A percentile compares a stretch with the other conserved stretches of the same genome.
These are phyloP conservation scores for Tuber melanosporum DNA, from an alignment of 495 filamentous ascomycete species.

Conservation along the genomic window DNA sequence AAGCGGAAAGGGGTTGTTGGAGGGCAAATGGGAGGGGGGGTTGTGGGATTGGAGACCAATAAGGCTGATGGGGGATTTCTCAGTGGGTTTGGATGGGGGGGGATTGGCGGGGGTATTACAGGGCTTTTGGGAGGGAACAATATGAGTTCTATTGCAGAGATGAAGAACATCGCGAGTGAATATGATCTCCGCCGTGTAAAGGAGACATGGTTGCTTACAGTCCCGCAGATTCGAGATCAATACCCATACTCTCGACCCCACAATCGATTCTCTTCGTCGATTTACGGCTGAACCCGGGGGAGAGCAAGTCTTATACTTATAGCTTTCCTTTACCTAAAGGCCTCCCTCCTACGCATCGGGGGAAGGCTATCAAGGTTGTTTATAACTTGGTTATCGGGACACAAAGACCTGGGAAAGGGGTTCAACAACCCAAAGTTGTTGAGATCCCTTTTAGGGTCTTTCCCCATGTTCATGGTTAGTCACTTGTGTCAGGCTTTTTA, in stretches of 20 bases:
- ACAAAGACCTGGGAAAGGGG: conserved; percentile 69
- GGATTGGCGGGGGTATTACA: conserved; percentile 77
- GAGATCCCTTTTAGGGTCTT: conserved; percentile 93
- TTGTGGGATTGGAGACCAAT: conserved; percentile 68
- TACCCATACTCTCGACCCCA: conserved; percentile 88
- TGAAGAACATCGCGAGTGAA: conserved; percentile 67
- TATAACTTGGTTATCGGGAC: conserved; percentile 91
- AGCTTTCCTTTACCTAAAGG: conserved; percentile 77
- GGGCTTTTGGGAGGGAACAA: conserved; percentile 79
- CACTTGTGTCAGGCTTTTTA: not conserved
- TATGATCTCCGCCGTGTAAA: conserved; percentile 14
- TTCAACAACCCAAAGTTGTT: conserved; percentile 81
- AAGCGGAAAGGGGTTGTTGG: conserved; percentile 90
- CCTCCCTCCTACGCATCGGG: conserved; percentile 81
- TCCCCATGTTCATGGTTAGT: conserved; percentile 42
- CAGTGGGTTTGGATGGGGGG: conserved; percentile 79
- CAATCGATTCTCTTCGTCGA: conserved; percentile 96
- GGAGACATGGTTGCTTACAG: conserved; percentile 24
- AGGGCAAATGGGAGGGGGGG: conserved; percentile 70
- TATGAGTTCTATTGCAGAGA: conserved; percentile 85
- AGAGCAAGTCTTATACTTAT: conserved; percentile 81
- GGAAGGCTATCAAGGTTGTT: conserved; percentile 86
- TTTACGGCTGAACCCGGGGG: conserved; percentile 75
- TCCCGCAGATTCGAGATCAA: conserved; percentile 57
- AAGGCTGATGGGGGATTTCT: conserved; percentile 76